These are phyloP conservation scores for Cicer yamashitae DNA, from an alignment of 306 rosid genomes.

Conservation along the genomic window DNA sequence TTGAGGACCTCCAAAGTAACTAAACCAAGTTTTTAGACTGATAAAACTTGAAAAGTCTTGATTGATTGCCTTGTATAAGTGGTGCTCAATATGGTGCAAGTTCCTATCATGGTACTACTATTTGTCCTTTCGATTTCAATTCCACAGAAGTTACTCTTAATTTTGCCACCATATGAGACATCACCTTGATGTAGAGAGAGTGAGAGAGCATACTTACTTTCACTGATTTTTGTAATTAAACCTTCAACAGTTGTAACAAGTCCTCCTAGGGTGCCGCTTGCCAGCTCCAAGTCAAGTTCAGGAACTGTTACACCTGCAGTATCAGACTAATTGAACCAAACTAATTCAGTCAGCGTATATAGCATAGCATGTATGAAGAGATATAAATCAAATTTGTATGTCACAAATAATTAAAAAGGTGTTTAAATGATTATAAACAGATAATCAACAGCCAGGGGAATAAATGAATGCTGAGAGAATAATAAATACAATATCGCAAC, in stretches of 20 bases:
- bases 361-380: neutral
- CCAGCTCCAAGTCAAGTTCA: slow-evolving; percentile 89
- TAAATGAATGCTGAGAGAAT: neutral
- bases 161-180: neutral
- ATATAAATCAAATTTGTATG: slow-evolving; percentile 7
- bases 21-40: neutral
- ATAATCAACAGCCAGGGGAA: neutral
- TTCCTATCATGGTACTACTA: slow-evolving; percentile 6
- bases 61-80: slow-evolving; percentile 26
- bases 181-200: neutral
- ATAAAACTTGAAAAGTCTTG: slow-evolving; percentile 1
- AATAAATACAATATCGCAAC: slow-evolving; percentile 17
- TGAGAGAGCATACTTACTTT: slow-evolving; percentile 49
- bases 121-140: slow-evolving; percentile 25
- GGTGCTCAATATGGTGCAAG: slow-evolving; percentile 27
- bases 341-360: slow-evolving; percentile 2
- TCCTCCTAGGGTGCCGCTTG: slow-evolving; percentile 61
- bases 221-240: slow-evolving; percentile 57
- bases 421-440: slow-evolving; percentile 15
- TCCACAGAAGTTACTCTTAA: neutral
- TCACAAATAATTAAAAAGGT: neutral
- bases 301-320: slow-evolving; percentile 60
- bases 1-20: slow-evolving; percentile 1
- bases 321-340: slow-evolving; percentile 53
- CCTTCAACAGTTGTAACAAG: slow-evolving; percentile 84